These are phyloP conservation scores for Ceratocystis variospora DNA, from an alignment of 2,329 filamentous ascomycete species.

Conservation along the genomic window DNA sequence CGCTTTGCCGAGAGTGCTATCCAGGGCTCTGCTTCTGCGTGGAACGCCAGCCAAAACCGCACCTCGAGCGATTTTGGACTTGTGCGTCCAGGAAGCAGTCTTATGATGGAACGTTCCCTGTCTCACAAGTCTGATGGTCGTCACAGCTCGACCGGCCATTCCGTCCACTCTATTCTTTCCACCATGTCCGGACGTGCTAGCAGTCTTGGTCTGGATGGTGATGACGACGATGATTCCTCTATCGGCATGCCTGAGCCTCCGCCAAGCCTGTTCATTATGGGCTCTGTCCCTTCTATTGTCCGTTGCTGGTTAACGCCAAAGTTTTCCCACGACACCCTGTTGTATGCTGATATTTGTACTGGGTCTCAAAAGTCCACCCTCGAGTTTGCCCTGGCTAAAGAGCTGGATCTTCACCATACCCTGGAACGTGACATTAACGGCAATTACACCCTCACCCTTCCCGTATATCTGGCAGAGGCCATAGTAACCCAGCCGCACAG, in stretches of 20 bases:
- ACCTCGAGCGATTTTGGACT: conserved; percentile 73
- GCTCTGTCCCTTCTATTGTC: conserved; percentile 83
- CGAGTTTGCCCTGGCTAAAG: conserved; percentile 58
- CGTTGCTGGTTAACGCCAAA: conserved; percentile 87
- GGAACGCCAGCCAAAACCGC: conserved; percentile 55
- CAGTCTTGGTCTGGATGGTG: conserved; percentile 69
- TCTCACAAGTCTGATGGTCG: conserved; percentile 95
- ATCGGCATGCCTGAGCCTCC: conserved; percentile 61
- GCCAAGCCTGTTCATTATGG: conserved; percentile 71
- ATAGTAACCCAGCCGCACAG: conserved; percentile 64
- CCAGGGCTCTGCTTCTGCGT: conserved; percentile 69
- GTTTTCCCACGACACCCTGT: conserved; percentile 75
- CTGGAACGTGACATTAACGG: conserved; percentile 54
- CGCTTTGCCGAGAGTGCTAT: conserved; percentile 93
- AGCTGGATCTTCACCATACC: conserved; percentile 55
- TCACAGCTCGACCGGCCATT: conserved; percentile 85
- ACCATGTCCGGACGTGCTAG: conserved; percentile 60
- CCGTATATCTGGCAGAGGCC: conserved; percentile 83
- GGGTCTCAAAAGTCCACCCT: conserved; percentile 82
- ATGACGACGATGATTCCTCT: conserved; percentile 53
- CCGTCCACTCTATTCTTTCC: conserved; percentile 49
- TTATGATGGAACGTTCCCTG: conserved; percentile 80
- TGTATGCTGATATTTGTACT: conserved; percentile 86
- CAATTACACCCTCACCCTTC: conserved; percentile 55
- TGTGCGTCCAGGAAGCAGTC: conserved; percentile 61